Conservation (phyloP, 2,329 filamentous ascomycete genomes). For the Botrytis elliptica region DNA sequence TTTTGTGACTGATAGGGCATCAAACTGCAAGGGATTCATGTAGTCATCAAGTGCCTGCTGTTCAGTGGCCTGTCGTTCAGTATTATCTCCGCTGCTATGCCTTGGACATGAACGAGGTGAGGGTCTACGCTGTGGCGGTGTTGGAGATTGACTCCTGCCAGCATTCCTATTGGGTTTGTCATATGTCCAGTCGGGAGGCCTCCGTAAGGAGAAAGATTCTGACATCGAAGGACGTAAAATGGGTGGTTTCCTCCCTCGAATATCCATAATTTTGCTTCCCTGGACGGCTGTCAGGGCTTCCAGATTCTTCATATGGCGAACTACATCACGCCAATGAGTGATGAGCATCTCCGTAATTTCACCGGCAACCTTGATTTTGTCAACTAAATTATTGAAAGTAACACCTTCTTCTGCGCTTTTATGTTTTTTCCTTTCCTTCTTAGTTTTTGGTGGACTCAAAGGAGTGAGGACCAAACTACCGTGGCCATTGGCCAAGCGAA, state of each 20-base stretch:
- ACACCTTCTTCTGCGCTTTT: slow-evolving; percentile 31
- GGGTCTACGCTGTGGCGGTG: slow-evolving; percentile 40
- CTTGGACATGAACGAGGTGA: neutral
- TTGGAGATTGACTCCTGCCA: slow-evolving; percentile 40
- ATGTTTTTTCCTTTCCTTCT: slow-evolving; percentile 43
- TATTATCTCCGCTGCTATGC: neutral
- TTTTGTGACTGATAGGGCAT: slow-evolving; percentile 32
- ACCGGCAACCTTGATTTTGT: slow-evolving; percentile 59
- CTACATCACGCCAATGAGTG: slow-evolving; percentile 62
- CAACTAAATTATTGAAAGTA: slow-evolving; percentile 41
- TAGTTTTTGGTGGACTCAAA: slow-evolving; percentile 43
- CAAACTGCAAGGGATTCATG: slow-evolving; percentile 7
- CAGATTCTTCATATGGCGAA: slow-evolving; percentile 57
- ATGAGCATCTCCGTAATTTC: slow-evolving; percentile 64
- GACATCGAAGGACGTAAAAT: slow-evolving; percentile 45
- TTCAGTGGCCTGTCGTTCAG: neutral
- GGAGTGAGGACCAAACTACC: slow-evolving; percentile 35
- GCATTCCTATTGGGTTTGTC: slow-evolving; percentile 27
- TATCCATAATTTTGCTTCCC: slow-evolving; percentile 23
- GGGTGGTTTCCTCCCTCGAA: slow-evolving; percentile 24
- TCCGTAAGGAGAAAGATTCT: slow-evolving; percentile 43
- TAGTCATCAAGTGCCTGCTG: neutral
- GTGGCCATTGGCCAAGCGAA: slow-evolving; percentile 34
- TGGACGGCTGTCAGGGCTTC: slow-evolving; percentile 25
- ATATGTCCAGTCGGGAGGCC: slow-evolving; percentile 42